These are phyloP conservation scores for Lanmaoa rubissima DNA, from an alignment of 768 basidiomycete species.

Conservation along the genomic window DNA sequence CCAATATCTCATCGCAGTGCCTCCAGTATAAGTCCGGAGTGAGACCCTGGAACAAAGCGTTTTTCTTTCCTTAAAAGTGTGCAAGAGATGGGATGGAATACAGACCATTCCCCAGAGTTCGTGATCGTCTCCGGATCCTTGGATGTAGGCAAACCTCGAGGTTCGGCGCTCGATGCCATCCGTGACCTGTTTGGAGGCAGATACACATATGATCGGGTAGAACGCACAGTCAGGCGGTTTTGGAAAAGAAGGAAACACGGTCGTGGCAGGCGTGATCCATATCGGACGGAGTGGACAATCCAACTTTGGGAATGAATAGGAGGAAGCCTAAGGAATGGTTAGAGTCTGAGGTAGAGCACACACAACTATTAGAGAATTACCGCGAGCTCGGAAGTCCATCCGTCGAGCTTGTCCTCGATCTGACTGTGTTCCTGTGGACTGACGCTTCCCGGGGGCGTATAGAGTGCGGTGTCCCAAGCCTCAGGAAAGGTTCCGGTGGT, in stretches of 20 bases:
- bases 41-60: constrained; percentile 52
- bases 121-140: constrained; percentile 94
- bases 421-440: constrained; percentile 77
- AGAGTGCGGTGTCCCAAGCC: constrained; percentile 59
- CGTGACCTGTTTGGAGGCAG: constrained; percentile 71
- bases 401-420: constrained; percentile 62
- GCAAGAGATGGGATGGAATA: neutral
- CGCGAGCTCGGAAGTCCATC: constrained; percentile 66
- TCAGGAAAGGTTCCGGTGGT: constrained; percentile 3
- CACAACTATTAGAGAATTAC: constrained; percentile 37
- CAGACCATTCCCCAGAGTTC: constrained; percentile 82
- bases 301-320: constrained; percentile 64
- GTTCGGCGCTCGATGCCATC: constrained; percentile 60
- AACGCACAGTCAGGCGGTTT: constrained; percentile 33
- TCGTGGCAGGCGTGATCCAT: constrained; percentile 81
- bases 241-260: constrained; percentile 43
- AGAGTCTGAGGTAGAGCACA: neutral
- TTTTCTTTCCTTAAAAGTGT: too few relatives aligned
- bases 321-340: constrained; percentile 51
- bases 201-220: constrained; percentile 78
- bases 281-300: constrained; percentile 72
- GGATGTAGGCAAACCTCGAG: constrained; percentile 82
- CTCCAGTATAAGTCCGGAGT: constrained; percentile 74
- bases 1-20: constrained; percentile 49
- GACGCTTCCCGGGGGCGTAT: constrained; percentile 68